Evolutionary conservation across 208 protist genomes (phyloP), one percentile per base, ranked within the genome.

Genomic region (Naegleria lovaniensis): DNA sequence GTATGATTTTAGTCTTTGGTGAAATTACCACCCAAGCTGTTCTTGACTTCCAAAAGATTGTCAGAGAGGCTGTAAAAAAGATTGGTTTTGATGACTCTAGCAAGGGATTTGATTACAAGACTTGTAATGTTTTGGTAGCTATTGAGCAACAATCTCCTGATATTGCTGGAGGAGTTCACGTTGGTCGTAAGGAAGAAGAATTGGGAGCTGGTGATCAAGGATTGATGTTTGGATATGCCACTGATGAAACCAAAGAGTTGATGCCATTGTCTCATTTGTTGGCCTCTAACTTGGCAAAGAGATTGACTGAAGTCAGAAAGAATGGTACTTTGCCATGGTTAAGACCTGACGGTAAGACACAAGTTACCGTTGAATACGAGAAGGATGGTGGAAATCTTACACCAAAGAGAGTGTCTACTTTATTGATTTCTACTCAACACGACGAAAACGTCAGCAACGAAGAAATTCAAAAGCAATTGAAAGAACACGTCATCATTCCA

Each of bases 221-320:
- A 88, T 96, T 99, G 95, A 99, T 99, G 99, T 99, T 99, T 93
- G 99, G 99, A 86, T 99, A 99, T 93, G 99, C 99, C 59, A 98
- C 98, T 67, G 96, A 99, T 94, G 99, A 99, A 96, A 99, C 98
- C 83, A 94, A 95, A 91, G 97, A 98, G 92, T 91, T 99, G 38
- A 99, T 99, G 97, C 99, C 99, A 84, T 93, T 99, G 79, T 98
- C 98, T 58, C 98, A 99, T 93, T 93, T 98, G 89, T 95, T 99
- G 1, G 95, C 98, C 9, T 97, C 96, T 59, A 93, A 96, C 52
- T 95, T 99, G 39, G 98, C 96, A 79, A 91, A 94, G 76, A 97
- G 96, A 92, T 95, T 99, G 83, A 98, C 97, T 91, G 97, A 99
- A 91, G 94, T 98, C n/a, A 95, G 99, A 91, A 97, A 99, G 88